Conservation (phyloP, 306 rosid species). For the Trifolium repens region DNA sequence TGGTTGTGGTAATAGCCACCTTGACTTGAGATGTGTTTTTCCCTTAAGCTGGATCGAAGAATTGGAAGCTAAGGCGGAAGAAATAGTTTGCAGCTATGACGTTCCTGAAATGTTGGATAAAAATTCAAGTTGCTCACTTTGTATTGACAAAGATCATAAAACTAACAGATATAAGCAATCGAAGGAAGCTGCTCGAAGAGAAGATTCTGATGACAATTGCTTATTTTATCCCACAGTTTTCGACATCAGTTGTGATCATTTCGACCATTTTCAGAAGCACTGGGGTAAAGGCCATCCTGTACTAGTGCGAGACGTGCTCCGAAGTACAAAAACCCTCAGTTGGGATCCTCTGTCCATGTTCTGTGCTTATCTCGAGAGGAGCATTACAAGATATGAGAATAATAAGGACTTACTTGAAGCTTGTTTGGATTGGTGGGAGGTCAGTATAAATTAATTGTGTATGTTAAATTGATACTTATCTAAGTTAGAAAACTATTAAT, state of each 20-base stretch:
- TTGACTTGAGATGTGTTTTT: slow-evolving; percentile 77
- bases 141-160: slow-evolving; percentile 61
- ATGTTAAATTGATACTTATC: slow-evolving; percentile 25
- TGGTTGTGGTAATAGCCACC: slow-evolving; percentile 75
- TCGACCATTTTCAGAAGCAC: slow-evolving; percentile 96
- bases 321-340: slow-evolving; percentile 57
- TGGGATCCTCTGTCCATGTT: slow-evolving; percentile 94
- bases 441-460: slow-evolving; percentile 51
- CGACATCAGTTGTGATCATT: slow-evolving; percentile 60
- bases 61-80: slow-evolving; percentile 89
- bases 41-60: slow-evolving; percentile 80
- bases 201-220: slow-evolving; percentile 75
- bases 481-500: slow-evolving; percentile 13
- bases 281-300: slow-evolving; percentile 98
- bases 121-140: slow-evolving; percentile 70
- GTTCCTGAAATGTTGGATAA: slow-evolving; percentile 83
- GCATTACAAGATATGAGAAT: slow-evolving; percentile 74
- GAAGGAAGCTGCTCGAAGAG: slow-evolving; percentile 74
- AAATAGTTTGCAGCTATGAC: slow-evolving; percentile 97
- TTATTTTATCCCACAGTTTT: slow-evolving; percentile 69
- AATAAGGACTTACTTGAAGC: slow-evolving; percentile 65
- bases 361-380: slow-evolving; percentile 78
- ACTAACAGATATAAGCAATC: slow-evolving; percentile 53
- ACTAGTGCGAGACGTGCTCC: slow-evolving; percentile 71
- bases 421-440: slow-evolving; percentile 98